Conservation (phyloP, 306 rosid species). For the Inga oerstediana region DNA sequence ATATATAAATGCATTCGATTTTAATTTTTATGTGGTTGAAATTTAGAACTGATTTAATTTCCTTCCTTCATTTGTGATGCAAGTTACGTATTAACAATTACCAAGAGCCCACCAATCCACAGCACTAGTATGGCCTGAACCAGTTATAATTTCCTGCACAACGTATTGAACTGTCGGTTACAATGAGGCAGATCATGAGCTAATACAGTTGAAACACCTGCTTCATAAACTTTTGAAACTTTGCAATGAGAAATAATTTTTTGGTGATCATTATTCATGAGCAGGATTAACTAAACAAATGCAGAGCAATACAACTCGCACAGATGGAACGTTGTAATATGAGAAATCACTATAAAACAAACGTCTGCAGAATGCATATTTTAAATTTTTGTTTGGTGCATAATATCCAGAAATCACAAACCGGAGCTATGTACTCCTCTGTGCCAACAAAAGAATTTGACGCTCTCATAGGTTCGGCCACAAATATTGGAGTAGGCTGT, state of each 20-base stretch:
- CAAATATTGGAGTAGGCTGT: slow-evolving; percentile 72
- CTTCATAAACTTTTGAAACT: background rate
- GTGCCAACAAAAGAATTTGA: slow-evolving; percentile 99
- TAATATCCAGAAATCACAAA: slow-evolving; percentile 40
- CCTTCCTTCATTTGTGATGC: background rate
- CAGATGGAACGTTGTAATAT: background rate
- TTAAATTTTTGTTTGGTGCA: background rate
- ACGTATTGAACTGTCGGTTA: slow-evolving; percentile 27
- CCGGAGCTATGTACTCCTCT: slow-evolving; percentile 99
- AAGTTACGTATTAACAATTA: slow-evolving; percentile 37
- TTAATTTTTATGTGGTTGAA: background rate
- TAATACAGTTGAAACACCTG: background rate
- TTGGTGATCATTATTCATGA: background rate
- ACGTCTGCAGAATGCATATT: slow-evolving; percentile 10
- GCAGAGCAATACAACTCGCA: background rate
- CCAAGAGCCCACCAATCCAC: slow-evolving; percentile 99
- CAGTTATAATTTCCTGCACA: slow-evolving; percentile 91
- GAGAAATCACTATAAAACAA: slow-evolving; percentile 7
- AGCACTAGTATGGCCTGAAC: slow-evolving; percentile 95
- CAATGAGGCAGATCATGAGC: background rate
- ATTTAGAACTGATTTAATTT: slow-evolving; percentile 7
- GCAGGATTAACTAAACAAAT: background rate
- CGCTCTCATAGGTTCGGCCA: slow-evolving; percentile 99
- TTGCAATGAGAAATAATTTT: background rate
- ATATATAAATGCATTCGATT: background rate